Base-by-base conservation (phyloP, 495 filamentous ascomycete species). In the Aspergillus hancockii region DNA sequence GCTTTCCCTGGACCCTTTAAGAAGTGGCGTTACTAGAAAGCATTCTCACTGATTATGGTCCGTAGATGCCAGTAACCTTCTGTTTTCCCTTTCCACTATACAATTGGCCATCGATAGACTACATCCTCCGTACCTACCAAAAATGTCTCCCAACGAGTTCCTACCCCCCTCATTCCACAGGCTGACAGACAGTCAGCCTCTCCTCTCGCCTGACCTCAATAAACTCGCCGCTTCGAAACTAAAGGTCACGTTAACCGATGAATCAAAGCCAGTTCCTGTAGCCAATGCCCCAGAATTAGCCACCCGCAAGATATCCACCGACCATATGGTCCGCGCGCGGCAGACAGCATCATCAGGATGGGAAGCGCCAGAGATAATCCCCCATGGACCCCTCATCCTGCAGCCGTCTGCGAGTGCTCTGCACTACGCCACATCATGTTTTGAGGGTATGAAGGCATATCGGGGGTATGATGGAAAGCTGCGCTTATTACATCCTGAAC, bases 401-500 rank as follows among this genome's bases (percentile, higher is more conserved):
- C 12, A 14, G 13, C 54, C 54, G 16, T n/a, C 54, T 3, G 54
- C 54, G 2, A 46, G 40, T 32, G 38, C 19, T 4, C 25, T 56
- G 19, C 54, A 56, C 18, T 56, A 56, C 54, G 40, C 54, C 21
- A 56, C 54, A 8, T 19, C 19, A 1, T 49, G 38, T 14, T 56
- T 56, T 30, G 54, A 56, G 16, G 54, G 54, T 25, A 28, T 56
- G 41, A 56, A 56, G 19, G 54, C 25, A 4, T 56, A 18, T 13
- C 54, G 54, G 8, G 54, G 40, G n/a, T 21, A 56, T 41, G 54
- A 56, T 16, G 40, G 40, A 4, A 49, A 56, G 9, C 25, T 56
- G 5, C 54, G 54, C 19, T 23, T 60, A 13, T 23, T 54, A 16
- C 40, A 31, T 12, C 51, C 52, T 8, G 25, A 40, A 19, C 30